Evolutionary conservation across 1,284 basidiomycete species (phyloP).

Genomic region (Puccinia hordei): DNA sequence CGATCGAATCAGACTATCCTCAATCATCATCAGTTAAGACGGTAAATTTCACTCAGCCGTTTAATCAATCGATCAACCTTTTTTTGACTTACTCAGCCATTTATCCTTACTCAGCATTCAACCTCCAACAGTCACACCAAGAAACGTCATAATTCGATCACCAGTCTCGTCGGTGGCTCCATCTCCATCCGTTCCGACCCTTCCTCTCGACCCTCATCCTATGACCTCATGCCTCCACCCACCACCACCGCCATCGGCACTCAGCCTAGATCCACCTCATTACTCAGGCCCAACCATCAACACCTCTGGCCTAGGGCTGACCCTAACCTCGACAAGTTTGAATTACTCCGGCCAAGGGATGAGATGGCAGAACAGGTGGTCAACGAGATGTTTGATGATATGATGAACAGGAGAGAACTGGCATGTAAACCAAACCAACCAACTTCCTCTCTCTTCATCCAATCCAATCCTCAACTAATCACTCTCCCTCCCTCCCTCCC

Average conservation of each 20-base stretch:
- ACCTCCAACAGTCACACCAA: not conserved
- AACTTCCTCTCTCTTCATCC: not conserved
- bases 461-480: too few species aligned
- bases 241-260: not conserved
- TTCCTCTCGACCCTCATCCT: not conserved
- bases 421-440: conserved; percentile 28
- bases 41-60: too few species aligned
- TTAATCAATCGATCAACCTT: too few species aligned
- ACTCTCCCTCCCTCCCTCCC: not conserved
- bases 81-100: not conserved
- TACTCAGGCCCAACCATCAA: not conserved
- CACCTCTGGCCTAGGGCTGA: conserved; percentile 36
- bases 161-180: not conserved
- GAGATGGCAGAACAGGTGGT: conserved; percentile 19
- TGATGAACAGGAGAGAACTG: conserved; percentile 47
- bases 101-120: too few species aligned
- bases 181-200: conserved; percentile 19
- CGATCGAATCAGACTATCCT: not conserved
- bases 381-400: conserved; percentile 49
- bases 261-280: not conserved
- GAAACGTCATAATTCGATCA: not conserved
- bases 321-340: conserved; percentile 37
- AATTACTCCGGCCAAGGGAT: conserved; percentile 31
- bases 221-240: conserved; percentile 25
- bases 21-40: too few species aligned